Conservation (phyloP, 306 rosid genomes). For the Acacia melanoxylon region DNA sequence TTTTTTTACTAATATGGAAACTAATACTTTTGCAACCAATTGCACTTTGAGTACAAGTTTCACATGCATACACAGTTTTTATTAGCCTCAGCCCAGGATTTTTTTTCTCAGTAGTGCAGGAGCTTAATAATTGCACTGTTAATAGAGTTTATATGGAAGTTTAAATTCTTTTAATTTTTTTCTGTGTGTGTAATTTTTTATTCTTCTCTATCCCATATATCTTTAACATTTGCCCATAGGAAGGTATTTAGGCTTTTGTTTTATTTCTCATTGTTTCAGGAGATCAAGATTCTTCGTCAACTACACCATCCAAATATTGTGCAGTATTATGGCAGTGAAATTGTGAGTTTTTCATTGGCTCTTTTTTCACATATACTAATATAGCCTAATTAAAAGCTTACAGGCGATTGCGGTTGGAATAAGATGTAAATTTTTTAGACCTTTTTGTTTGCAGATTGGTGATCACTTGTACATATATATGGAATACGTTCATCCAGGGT, state of each 20-base stretch:
- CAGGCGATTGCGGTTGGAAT: neutral
- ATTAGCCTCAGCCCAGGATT: neutral
- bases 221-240: neutral
- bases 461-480: constrained; percentile 82
- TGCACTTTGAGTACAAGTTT: neutral
- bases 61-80: neutral
- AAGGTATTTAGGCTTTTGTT: constrained; percentile 22
- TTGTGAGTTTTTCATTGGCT: constrained; percentile 49
- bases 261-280: constrained; percentile 58
- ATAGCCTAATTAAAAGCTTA: constrained; percentile 12
- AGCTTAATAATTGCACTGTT: constrained; percentile 10
- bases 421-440: constrained; percentile 8
- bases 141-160: constrained; percentile 5
- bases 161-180: constrained; percentile 22
- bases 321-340: constrained; percentile 84
- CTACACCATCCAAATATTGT: constrained; percentile 87
- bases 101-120: neutral
- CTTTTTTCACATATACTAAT: constrained; percentile 13
- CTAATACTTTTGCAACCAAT: neutral
- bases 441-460: constrained; percentile 54
- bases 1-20: neutral
- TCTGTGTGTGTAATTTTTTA: too few species aligned
- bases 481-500: constrained; percentile 91
- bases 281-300: constrained; percentile 72
- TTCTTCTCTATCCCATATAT: neutral